Evolutionary conservation across 2,329 filamentous ascomycete genomes (phyloP), one percentile per base, ranked within the genome.

Genomic region (Tothia fuscella): DNA sequence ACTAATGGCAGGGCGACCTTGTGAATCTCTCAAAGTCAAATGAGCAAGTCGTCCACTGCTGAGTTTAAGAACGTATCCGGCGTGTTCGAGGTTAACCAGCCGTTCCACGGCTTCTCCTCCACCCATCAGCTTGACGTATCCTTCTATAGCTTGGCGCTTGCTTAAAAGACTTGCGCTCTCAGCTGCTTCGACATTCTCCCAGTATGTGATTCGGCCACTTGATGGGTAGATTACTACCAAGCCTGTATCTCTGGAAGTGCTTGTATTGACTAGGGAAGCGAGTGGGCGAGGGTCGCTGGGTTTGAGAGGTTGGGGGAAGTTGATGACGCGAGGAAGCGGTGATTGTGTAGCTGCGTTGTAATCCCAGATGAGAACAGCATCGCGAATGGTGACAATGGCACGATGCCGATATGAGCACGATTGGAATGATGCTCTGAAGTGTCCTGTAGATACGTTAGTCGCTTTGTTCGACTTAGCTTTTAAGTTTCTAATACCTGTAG

Each of bases 151-250:
- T 49, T 78, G 80, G 49, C 82, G 78, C 56, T 93, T 82, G 49
- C 82, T 80, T 53, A 89, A 83, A 30, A 93, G 75, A 48, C 83
- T 84, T 42, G 93, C 71, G 1, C 85, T 86, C 29, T 87, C 83
- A 7, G 86, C 87, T 58, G 79, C 87, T 43, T 89, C 87, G 48
- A 96, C 83, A 29, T 86, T 93, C 58, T 96, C 91, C 87, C 91
- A 96, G 60, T 91, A 96, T 33, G 85, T 80, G 40, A 96, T 77
- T 59, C 80, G 88, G 40, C 91, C 91, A 37, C 72, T 87, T 14
- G 75, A 76, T 10, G 89, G 83, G 65, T 89, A 84, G 28, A 96
- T 72, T 28, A 95, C 74, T 21, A 98, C 76, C 28, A 98, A 71
- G 2, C 91, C 91, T 25, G 88, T 82, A 51, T 93, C 45, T 37